These are phyloP conservation scores for Fusarium nanum DNA, from an alignment of 2,329 filamentous ascomycete genomes.

Conservation along the genomic window DNA sequence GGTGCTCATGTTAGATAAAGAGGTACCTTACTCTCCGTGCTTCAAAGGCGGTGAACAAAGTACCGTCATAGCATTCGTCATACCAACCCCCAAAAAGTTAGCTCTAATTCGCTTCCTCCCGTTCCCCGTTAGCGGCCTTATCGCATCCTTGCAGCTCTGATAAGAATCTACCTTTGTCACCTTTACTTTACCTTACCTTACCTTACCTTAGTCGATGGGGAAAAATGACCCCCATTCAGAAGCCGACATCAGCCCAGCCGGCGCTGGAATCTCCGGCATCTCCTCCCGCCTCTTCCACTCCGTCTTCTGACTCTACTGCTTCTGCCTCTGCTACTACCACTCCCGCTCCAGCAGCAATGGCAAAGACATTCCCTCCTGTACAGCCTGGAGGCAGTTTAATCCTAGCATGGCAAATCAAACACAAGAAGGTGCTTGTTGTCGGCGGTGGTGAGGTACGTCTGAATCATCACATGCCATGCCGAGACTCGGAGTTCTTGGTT, in stretches of 20 bases:
- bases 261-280: slow-evolving; percentile 42
- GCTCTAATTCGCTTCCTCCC: slow-evolving; percentile 36
- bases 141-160: slow-evolving; percentile 34
- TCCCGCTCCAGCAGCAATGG: slow-evolving; percentile 43
- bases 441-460: slow-evolving; percentile 88
- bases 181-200: slow-evolving; percentile 18
- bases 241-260: slow-evolving; percentile 38
- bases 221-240: slow-evolving; percentile 44
- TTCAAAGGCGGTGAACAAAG: slow-evolving; percentile 4
- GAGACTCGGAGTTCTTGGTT: slow-evolving; percentile 14
- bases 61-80: slow-evolving; percentile 29
- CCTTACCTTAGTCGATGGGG: slow-evolving; percentile 25
- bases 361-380: slow-evolving; percentile 76
- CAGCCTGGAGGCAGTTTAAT: slow-evolving; percentile 94
- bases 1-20: slow-evolving; percentile 29
- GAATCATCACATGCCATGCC: slow-evolving; percentile 24
- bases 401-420: slow-evolving; percentile 92
- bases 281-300: slow-evolving; percentile 32
- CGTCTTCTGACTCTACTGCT: slow-evolving; percentile 18
- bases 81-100: slow-evolving; percentile 18
- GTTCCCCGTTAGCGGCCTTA: slow-evolving; percentile 35
- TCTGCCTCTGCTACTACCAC: slow-evolving; percentile 16
- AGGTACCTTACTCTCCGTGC: not conserved
- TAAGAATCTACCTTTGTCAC: slow-evolving; percentile 36
- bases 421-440: slow-evolving; percentile 90